Percentiles rank a stretch among this genome's conserved stretches.
These are phyloP conservation scores for Choanephora cucurbitarum DNA, from an alignment of 371 early-diverging fungal genomes.

Conservation along the genomic window DNA sequence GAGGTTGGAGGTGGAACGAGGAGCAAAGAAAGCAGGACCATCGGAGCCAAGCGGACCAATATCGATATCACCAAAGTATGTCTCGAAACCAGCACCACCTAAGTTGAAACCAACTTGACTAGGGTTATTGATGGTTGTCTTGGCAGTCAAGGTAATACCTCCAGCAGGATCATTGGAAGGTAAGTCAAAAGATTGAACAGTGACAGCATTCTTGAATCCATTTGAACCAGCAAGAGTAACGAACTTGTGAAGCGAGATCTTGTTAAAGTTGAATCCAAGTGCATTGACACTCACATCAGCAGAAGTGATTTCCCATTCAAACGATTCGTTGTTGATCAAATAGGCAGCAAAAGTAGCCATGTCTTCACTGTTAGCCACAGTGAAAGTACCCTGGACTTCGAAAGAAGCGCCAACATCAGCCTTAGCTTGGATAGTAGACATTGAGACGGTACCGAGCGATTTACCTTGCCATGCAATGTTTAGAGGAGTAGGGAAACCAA, in stretches of 20 bases:
- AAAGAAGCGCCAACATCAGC: constrained; percentile 52
- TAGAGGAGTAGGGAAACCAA: constrained; percentile 54
- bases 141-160: constrained; percentile 56
- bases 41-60: constrained; percentile 43
- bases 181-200: constrained; percentile 54
- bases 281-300: constrained; percentile 57
- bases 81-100: constrained; percentile 32
- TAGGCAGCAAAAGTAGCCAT: constrained; percentile 56
- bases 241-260: constrained; percentile 55
- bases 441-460: constrained; percentile 49
- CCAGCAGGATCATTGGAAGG: constrained; percentile 58
- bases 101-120: constrained; percentile 59
- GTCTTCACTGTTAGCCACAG: constrained; percentile 40
- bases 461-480: constrained; percentile 53
- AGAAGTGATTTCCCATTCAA: constrained; percentile 60
- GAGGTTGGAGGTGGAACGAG: constrained; percentile 29
- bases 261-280: constrained; percentile 58
- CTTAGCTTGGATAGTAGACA: constrained; percentile 49
- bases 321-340: constrained; percentile 58
- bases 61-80: constrained; percentile 28
- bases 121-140: constrained; percentile 54
- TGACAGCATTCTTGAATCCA: constrained; percentile 56
- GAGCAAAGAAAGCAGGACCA: constrained; percentile 41
- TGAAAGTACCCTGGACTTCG: constrained; percentile 50
- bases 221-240: constrained; percentile 57